These are phyloP conservation scores for Neonectria punicea DNA, from an alignment of 2,329 filamentous ascomycete genomes.

Conservation along the genomic window DNA sequence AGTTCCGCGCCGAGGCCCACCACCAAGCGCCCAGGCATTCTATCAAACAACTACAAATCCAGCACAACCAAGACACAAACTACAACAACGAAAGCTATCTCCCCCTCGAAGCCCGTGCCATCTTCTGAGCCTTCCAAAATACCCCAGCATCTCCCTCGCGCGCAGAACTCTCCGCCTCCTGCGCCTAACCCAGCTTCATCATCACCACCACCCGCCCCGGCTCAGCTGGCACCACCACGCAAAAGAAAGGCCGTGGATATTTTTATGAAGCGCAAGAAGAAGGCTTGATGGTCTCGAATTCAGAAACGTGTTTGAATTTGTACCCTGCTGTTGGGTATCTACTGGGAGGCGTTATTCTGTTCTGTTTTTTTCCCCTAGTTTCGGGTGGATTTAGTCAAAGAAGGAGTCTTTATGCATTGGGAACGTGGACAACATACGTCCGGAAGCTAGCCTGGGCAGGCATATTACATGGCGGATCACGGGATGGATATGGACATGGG, in stretches of 20 bases:
- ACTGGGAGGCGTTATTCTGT: slow-evolving; percentile 10
- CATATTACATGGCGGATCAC: slow-evolving; percentile 4
- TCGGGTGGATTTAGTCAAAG: slow-evolving; percentile 4
- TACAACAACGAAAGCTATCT: slow-evolving; percentile 15
- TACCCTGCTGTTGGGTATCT: not conserved
- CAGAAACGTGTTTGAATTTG: not conserved
- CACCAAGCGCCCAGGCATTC: slow-evolving; percentile 37
- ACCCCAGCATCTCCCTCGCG: slow-evolving; percentile 30
- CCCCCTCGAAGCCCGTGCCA: slow-evolving; percentile 18
- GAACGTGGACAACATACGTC: not conserved
- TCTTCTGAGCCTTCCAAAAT: slow-evolving; percentile 23
- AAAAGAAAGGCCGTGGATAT: slow-evolving; percentile 60
- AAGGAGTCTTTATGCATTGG: slow-evolving; percentile 12
- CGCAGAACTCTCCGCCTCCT: slow-evolving; percentile 35
- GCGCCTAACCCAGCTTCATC: slow-evolving; percentile 30
- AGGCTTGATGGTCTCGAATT: slow-evolving; percentile 24
- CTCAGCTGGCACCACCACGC: slow-evolving; percentile 30
- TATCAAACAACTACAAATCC: slow-evolving; percentile 43
- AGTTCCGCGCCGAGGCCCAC: slow-evolving; percentile 13
- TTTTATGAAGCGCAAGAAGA: slow-evolving; percentile 61
- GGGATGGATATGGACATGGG: slow-evolving; percentile 2
- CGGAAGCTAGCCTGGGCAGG: not conserved
- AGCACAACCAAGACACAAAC: slow-evolving; percentile 30
- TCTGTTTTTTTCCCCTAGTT: not conserved
- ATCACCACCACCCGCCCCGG: slow-evolving; percentile 31